Conservation (phyloP, 306 rosid genomes). For the Potentilla sterilis region DNA sequence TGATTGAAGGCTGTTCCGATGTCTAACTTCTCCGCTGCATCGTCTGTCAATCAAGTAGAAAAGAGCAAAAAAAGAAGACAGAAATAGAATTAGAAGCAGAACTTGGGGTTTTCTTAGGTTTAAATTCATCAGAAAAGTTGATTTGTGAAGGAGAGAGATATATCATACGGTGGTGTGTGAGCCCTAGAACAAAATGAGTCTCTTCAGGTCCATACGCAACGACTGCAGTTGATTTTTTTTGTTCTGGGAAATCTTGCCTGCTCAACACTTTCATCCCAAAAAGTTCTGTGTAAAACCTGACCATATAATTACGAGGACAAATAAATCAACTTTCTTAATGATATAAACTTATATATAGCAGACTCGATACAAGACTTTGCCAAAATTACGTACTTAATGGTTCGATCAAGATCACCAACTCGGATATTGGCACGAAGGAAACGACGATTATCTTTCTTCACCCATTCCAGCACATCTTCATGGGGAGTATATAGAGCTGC, state of each 20-base stretch:
- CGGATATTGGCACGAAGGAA: conserved; percentile 62
- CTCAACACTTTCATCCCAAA: conserved; percentile 64
- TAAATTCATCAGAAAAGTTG: not conserved
- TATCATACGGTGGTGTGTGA: conserved; percentile 27
- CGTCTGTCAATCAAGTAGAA: not conserved
- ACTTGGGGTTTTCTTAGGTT: not conserved
- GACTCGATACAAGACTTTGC: not conserved
- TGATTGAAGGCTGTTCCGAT: conserved; percentile 72
- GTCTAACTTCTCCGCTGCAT: conserved; percentile 21
- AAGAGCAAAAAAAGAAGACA: not conserved
- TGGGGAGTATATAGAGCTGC: not conserved
- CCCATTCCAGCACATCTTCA: conserved; percentile 46
- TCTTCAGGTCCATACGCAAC: conserved; percentile 66
- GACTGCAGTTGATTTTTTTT: conserved; percentile 60
- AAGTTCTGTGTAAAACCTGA: conserved; percentile 60
- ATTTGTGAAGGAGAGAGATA: not conserved
- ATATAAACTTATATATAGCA: not conserved
- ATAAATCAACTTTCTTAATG: not conserved
- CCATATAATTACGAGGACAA: not conserved
- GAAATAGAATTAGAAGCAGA: not conserved
- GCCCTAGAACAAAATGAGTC: conserved; percentile 57
- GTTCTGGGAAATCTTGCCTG: conserved; percentile 55
- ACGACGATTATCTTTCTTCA: conserved; percentile 56
- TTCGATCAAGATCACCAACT: conserved; percentile 68
- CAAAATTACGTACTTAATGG: conserved; percentile 50